phyloP scores from a whole-genome alignment of 306 rosid genomes.

The Myrica gale region DNA sequence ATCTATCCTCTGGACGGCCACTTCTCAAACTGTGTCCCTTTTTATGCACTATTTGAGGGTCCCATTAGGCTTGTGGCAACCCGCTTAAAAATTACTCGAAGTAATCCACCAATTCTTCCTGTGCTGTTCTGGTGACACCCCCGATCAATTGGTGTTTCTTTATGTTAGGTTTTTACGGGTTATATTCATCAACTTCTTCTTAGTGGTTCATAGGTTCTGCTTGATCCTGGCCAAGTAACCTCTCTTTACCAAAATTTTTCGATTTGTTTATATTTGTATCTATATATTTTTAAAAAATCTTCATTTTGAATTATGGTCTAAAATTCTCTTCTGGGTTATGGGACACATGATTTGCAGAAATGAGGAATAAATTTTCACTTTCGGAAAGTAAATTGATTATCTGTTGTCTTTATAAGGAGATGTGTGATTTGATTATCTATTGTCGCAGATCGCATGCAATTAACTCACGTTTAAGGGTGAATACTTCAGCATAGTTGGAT shows the following conservation, averaged over 20 bases:
- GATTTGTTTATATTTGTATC: too few species aligned
- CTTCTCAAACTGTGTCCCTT: neutral
- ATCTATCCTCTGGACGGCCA: neutral
- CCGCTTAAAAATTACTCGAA: neutral
- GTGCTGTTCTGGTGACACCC: neutral
- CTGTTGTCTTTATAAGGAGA: neutral
- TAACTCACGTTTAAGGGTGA: conserved; percentile 19
- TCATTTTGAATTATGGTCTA: neutral
- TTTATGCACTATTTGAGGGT: neutral
- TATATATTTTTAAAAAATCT: too few species aligned
- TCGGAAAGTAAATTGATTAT: neutral
- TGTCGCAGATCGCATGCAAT: conserved; percentile 44
- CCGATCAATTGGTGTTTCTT: neutral
- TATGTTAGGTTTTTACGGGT: neutral
- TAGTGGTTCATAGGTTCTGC: neutral
- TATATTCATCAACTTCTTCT: too few species aligned
- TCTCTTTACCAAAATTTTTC: too few species aligned
- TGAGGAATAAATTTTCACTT: neutral
- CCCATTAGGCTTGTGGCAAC: neutral
- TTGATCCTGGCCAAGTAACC: neutral
- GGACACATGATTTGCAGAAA: neutral
- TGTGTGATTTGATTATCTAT: conserved; percentile 1
- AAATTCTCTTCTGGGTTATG: neutral
- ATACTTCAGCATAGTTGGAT: conserved; percentile 6
- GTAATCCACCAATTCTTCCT: neutral